Evolutionary conservation across 371 early-diverging fungal genomes (phyloP).

Genomic region (Mucor irregularis): DNA sequence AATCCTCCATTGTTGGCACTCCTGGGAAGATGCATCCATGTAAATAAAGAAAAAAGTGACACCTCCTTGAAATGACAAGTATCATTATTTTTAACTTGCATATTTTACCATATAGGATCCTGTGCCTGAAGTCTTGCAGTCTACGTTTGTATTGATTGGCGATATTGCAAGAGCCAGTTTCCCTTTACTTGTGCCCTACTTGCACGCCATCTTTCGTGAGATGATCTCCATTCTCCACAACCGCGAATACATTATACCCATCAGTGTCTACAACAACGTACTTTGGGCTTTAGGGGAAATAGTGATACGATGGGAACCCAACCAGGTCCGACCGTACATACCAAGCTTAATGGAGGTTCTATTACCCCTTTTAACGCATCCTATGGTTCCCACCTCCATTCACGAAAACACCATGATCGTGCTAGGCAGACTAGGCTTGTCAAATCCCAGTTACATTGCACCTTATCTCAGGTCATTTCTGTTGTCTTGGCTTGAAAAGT

Average conservation of each 20-base stretch:
- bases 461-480: slow-evolving; percentile 66
- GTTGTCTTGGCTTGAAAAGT: slow-evolving; percentile 66
- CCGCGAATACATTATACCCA: slow-evolving; percentile 35
- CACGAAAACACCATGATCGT: slow-evolving; percentile 89
- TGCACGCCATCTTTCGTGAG: slow-evolving; percentile 13
- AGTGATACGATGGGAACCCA: slow-evolving; percentile 68
- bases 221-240: slow-evolving; percentile 68
- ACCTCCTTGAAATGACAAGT: background rate
- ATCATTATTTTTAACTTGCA: background rate
- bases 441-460: slow-evolving; percentile 70
- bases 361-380: slow-evolving; percentile 63
- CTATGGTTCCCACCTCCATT: slow-evolving; percentile 58
- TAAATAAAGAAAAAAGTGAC: slow-evolving; percentile 14
- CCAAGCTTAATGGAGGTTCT: slow-evolving; percentile 1
- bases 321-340: background rate
- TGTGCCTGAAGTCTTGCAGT: slow-evolving; percentile 85
- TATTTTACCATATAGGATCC: slow-evolving; percentile 53
- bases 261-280: slow-evolving; percentile 89
- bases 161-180: slow-evolving; percentile 87
- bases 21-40: slow-evolving; percentile 69
- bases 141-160: slow-evolving; percentile 92
- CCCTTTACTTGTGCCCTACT: slow-evolving; percentile 13
- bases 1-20: slow-evolving; percentile 68
- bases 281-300: slow-evolving; percentile 95
- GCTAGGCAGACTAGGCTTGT: slow-evolving; percentile 81